A percentile compares a stretch with the other conserved stretches of the same genome.
Conservation (phyloP, 73 alveolate species). For the Paramecium caudatum region DNA sequence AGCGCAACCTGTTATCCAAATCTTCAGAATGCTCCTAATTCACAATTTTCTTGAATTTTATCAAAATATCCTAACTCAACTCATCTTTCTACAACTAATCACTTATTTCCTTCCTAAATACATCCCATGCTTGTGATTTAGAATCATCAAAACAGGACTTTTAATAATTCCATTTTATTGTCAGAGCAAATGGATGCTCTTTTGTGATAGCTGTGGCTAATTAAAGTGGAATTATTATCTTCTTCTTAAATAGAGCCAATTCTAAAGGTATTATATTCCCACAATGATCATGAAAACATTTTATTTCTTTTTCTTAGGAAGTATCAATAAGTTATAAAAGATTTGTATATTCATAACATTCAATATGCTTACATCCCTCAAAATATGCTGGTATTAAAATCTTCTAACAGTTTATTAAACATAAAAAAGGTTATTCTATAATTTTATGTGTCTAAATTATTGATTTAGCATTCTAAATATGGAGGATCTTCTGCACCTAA, state of each 20-base stretch:
- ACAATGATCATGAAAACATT: neutral
- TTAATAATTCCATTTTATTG: neutral
- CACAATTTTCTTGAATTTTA: neutral
- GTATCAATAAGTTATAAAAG: too few species aligned
- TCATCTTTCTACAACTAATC: too few species aligned
- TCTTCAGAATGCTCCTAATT: neutral
- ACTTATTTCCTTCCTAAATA: neutral
- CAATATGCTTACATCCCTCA: neutral
- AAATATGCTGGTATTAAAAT: neutral
- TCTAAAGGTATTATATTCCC: neutral
- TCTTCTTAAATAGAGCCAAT: neutral
- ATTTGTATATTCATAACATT: slow-evolving; percentile 17
- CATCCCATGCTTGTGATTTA: neutral
- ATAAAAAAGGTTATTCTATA: neutral
- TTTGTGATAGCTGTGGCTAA: neutral
- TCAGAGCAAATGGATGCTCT: neutral
- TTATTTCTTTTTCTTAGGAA: too few species aligned
- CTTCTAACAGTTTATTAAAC: neutral
- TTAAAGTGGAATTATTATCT: neutral
- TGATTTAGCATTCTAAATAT: neutral
- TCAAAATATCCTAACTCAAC: too few species aligned
- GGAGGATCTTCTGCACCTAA: neutral
- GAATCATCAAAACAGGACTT: neutral
- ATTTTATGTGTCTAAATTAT: neutral
- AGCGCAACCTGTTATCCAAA: neutral